These are phyloP conservation scores for Orychophragmus violaceus DNA, from an alignment of 345 rosid genomes.

Conservation along the genomic window DNA sequence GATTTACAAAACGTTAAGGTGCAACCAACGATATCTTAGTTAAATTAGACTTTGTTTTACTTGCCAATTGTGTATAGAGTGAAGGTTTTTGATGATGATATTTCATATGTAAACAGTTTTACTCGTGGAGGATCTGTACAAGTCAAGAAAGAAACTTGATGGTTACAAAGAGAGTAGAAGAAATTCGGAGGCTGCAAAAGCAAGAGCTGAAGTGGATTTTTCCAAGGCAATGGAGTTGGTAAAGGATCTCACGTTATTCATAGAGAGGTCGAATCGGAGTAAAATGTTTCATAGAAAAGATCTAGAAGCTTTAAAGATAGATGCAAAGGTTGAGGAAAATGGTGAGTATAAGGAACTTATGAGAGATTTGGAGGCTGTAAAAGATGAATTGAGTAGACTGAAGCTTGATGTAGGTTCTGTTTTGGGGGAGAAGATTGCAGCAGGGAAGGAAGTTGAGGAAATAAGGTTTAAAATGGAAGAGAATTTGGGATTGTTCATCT, in stretches of 20 bases:
- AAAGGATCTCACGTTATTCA: slow-evolving; percentile 36
- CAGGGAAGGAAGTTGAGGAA: slow-evolving; percentile 38
- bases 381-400: slow-evolving; percentile 47
- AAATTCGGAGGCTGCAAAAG: slow-evolving; percentile 35
- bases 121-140: slow-evolving; percentile 40
- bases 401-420: slow-evolving; percentile 61
- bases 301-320: slow-evolving; percentile 20
- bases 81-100: background rate
- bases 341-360: slow-evolving; percentile 35
- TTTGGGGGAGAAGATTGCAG: slow-evolving; percentile 39
- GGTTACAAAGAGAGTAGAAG: slow-evolving; percentile 40
- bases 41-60: background rate
- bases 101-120: slow-evolving; percentile 31
- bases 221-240: slow-evolving; percentile 32
- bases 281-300: slow-evolving; percentile 22
- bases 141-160: slow-evolving; percentile 39
- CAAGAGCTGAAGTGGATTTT: slow-evolving; percentile 48
- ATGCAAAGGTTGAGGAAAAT: slow-evolving; percentile 3
- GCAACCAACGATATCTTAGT: background rate
- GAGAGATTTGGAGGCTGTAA: slow-evolving; percentile 52
- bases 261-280: slow-evolving; percentile 36
- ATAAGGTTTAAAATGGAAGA: slow-evolving; percentile 18
- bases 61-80: background rate
- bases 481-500: slow-evolving; percentile 30
- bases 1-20: slow-evolving; percentile 42